A percentile compares a stretch with the other conserved stretches of the same genome.
Conservation (phyloP, 768 basidiomycete genomes). For the Podaxis mareebaensis region DNA sequence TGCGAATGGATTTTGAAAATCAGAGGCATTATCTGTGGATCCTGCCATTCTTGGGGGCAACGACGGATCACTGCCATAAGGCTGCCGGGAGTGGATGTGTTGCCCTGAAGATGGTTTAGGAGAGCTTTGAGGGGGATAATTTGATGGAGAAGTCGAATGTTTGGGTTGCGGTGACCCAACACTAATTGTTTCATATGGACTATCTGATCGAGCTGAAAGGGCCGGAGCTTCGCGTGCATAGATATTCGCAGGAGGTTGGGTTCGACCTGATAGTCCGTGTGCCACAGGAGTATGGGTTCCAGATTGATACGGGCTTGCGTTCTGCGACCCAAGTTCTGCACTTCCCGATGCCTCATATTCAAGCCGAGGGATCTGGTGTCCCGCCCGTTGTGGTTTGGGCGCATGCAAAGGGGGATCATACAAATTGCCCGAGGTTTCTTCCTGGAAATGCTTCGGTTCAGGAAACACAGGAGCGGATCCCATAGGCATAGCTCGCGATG, state of each 20-base stretch:
- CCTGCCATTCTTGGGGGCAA: background rate
- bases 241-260: background rate
- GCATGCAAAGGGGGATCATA: conserved; percentile 8
- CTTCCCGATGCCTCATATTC: background rate
- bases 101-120: background rate
- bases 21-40: background rate
- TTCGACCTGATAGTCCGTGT: background rate
- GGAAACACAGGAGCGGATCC: background rate
- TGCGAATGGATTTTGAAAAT: too few species aligned
- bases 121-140: background rate
- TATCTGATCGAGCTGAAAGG: background rate
- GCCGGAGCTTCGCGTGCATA: background rate
- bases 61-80: background rate
- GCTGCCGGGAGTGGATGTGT: background rate
- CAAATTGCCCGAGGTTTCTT: background rate
- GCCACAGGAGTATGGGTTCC: background rate
- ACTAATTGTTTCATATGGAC: background rate
- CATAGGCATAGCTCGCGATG: conserved; percentile 6
- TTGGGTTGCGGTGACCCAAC: background rate
- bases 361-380: background rate
- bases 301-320: background rate
- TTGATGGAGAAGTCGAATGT: background rate
- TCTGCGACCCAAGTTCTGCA: background rate
- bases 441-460: conserved; percentile 2
- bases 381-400: conserved; percentile 3